Evolutionary conservation across 106 monocot species (phyloP), one percentile per base, ranked within the genome.

Genomic region (Acanthochlamys bracteata): DNA sequence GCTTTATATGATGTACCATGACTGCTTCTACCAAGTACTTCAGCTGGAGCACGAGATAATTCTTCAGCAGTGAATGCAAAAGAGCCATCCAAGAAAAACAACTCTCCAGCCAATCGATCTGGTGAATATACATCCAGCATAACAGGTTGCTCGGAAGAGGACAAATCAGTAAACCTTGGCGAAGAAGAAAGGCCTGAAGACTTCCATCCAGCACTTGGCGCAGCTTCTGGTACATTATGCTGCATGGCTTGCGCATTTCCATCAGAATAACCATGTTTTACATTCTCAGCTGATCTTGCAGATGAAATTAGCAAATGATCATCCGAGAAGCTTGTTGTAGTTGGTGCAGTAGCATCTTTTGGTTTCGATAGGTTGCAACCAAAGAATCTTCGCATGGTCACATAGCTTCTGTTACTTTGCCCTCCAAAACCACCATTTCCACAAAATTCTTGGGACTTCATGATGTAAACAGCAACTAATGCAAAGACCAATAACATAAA

Each of bases 1-100:
- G 90, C 90, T 78, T 80, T 96, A 64, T 96, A 96, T 17, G 95
- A 83, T 22, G 95, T 96, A 12, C 95, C 95, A 70, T 90, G 95
- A 53, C 90, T 90, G 71, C 95, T 90, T 62, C 90, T 82, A 33
- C 95, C 95, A 52, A 96, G 71, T 57, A 96, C 84, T 71, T 96
- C 95, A n/a, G 95, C 95, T 11, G 95, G 95, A 22, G 82, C 90
- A 47, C 84, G 69, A 47, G 95, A 87, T 58, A 96, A 75, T 41
- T 96, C 84, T 68, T 90, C 90, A 41, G 87, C 86, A 22, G 90
- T 87, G 39, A 96, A 90, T 53, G 80, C 40, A 61, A 82, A 52
- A 57, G 90, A 80, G 24, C 17, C 71, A 25, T 95, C 86, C 71
- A 96, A 63, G 60, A 90, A 87, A 81, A 75, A 82, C 25, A 96